These are phyloP conservation scores for Ophiostoma angusticollis DNA, from an alignment of 2,329 filamentous ascomycete species.

Conservation along the genomic window DNA sequence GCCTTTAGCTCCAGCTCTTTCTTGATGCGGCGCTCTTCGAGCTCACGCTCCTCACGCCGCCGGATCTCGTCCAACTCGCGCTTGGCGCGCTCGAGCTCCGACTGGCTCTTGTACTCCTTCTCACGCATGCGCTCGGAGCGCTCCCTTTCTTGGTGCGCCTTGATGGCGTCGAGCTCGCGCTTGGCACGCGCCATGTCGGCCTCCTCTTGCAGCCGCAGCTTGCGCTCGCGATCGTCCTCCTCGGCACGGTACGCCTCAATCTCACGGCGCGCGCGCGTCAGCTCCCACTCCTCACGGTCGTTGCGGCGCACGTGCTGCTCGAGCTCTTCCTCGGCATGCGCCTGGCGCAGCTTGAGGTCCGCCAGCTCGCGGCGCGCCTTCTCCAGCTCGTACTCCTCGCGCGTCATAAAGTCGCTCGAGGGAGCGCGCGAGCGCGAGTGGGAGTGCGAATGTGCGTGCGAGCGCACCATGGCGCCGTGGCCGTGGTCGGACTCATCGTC, in stretches of 20 bases:
- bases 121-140: constrained; percentile 8
- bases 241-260: constrained; percentile 30
- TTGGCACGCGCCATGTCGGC: constrained; percentile 19
- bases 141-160: constrained; percentile 29
- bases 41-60: constrained; percentile 22
- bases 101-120: constrained; percentile 20
- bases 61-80: constrained; percentile 28
- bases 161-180: constrained; percentile 23
- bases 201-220: constrained; percentile 19
- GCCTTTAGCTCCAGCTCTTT: constrained; percentile 37
- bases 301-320: constrained; percentile 36
- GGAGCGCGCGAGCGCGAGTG: constrained; percentile 14
- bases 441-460: constrained; percentile 20
- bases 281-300: constrained; percentile 32
- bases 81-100: constrained; percentile 14
- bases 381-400: constrained; percentile 28
- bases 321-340: constrained; percentile 31
- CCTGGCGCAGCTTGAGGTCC: constrained; percentile 28
- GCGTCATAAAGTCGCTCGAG: constrained; percentile 23
- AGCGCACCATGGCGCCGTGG: constrained; percentile 14
- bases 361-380: constrained; percentile 30
- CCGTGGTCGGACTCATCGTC: constrained; percentile 26
- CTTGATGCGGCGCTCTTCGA: constrained; percentile 34
- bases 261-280: constrained; percentile 25
- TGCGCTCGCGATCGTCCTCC: constrained; percentile 24